Evolutionary conservation across 2,329 filamentous ascomycete genomes (phyloP), one percentile per base, ranked within the genome.

Genomic region (Catunica adiposa): DNA sequence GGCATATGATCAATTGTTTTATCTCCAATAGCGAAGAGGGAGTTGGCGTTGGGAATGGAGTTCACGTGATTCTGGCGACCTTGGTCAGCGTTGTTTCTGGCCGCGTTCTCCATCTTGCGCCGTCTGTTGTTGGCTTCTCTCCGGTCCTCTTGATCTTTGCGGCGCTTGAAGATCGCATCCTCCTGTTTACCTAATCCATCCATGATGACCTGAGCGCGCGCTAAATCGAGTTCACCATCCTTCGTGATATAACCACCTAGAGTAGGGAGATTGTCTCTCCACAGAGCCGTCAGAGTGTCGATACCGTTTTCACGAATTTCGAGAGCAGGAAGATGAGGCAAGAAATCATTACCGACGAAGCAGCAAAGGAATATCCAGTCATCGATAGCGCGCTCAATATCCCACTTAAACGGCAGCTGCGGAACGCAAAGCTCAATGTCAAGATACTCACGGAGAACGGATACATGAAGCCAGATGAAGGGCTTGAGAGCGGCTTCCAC

Each of bases 351-450:
- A 62, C 90, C 90, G 56, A 97, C 90, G 66, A 97, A 97, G 71
- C 94, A 97, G 71, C 90, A 97, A 82, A 97, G 92, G 68, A 97
- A 97, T 14, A 97, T 88, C 92, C 90, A 97, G 66, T 97, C 90
- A 68, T 97, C 92, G 58, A 97, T 79, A 25, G 89, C 89, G 61
- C 92, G 82, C 69, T 98, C 92, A 47, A 98, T 75, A 66, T 98
- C 89, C 68, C 94, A 97, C 55, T 80, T 79, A 69, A 97, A 97
- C 1, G 83, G 83, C 61, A 95, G 79, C 56, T 82, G 78, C 17
- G 87, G 83, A 34, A 96, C 83, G 63, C 85, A 78, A 63, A 98
- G 80, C 69, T 98, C 92, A 53, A 87, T 83, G 57, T 84, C 89
- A 55, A 98, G 76, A 66, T 98, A 98, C 69, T 98, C 92, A 64